Evolutionary conservation across 768 basidiomycete genomes (phyloP).

Genomic region (Rhizopogon vesiculosus): DNA sequence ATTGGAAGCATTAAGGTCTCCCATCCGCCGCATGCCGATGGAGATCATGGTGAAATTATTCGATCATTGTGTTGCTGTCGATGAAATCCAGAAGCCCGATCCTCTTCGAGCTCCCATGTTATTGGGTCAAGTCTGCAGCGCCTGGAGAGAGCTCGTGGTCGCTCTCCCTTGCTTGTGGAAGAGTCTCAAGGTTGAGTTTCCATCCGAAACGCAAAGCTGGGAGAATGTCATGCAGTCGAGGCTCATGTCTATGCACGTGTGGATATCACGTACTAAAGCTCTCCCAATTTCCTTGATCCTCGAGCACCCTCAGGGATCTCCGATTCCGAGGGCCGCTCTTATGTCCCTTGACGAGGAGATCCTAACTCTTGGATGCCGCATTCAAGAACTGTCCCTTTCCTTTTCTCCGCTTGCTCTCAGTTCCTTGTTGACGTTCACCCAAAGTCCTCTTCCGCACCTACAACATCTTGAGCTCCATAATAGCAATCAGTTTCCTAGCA

Average conservation of each 20-base stretch:
- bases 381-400: conserved; percentile 15
- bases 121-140: conserved; percentile 25
- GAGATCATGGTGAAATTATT: conserved; percentile 25
- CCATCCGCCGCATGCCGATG: conserved; percentile 26
- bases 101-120: conserved; percentile 17
- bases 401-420: conserved; percentile 21
- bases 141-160: conserved; percentile 25
- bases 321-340: conserved; percentile 21
- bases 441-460: conserved; percentile 17
- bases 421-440: conserved; percentile 23
- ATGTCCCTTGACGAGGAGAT: conserved; percentile 26
- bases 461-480: conserved; percentile 22
- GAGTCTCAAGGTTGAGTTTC: conserved; percentile 18
- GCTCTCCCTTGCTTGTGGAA: conserved; percentile 23
- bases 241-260: conserved; percentile 21
- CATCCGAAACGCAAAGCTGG: conserved; percentile 16
- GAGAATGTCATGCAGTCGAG: conserved; percentile 21
- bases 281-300: conserved; percentile 23
- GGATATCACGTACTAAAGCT: conserved; percentile 24
- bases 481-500: conserved; percentile 18
- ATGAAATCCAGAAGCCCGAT: conserved; percentile 5
- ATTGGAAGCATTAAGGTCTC: conserved; percentile 23
- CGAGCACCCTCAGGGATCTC: conserved; percentile 16
- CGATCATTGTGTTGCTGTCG: conserved; percentile 15
- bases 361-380: conserved; percentile 16